A percentile compares a stretch with the other conserved stretches of the same genome.
Evolutionary conservation across 2,329 filamentous ascomycete species (phyloP).

Genomic region (Domatiomyces globalis): DNA sequence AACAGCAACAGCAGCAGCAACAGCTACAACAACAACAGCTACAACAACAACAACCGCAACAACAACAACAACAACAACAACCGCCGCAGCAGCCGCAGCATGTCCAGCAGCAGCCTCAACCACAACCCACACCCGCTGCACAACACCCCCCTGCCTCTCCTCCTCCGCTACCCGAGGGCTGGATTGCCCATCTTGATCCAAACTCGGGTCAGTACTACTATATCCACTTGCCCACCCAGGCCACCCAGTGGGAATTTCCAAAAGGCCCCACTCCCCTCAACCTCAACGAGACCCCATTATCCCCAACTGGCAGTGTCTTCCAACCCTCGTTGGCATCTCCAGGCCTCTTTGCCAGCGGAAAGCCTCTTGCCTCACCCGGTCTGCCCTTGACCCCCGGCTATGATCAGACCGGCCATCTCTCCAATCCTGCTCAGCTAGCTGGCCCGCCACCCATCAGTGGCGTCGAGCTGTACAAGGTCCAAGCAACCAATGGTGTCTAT

Average conservation of each 20-base stretch:
- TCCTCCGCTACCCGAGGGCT: slow-evolving; percentile 87
- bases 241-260: slow-evolving; percentile 97
- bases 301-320: slow-evolving; percentile 64
- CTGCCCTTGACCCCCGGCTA: slow-evolving; percentile 72
- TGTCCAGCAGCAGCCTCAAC: not conserved
- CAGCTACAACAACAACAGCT: slow-evolving; percentile 5
- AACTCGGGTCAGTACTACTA: slow-evolving; percentile 98
- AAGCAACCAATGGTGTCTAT: slow-evolving; percentile 90
- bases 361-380: slow-evolving; percentile 63
- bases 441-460: slow-evolving; percentile 80
- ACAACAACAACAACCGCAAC: slow-evolving; percentile 3
- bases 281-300: slow-evolving; percentile 67
- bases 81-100: slow-evolving; percentile 6
- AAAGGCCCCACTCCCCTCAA: slow-evolving; percentile 86
- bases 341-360: slow-evolving; percentile 41
- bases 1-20: slow-evolving; percentile 2
- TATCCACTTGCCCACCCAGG: slow-evolving; percentile 86
- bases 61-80: not conserved
- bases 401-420: slow-evolving; percentile 61
- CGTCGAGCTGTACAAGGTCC: slow-evolving; percentile 85
- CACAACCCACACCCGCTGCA: slow-evolving; percentile 19
- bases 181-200: slow-evolving; percentile 92
- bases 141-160: slow-evolving; percentile 60
- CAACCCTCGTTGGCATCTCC: slow-evolving; percentile 58
- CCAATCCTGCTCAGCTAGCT: slow-evolving; percentile 67